Conservation (phyloP, 2,329 filamentous ascomycete species). For the Cladobotryum mycophilum region DNA sequence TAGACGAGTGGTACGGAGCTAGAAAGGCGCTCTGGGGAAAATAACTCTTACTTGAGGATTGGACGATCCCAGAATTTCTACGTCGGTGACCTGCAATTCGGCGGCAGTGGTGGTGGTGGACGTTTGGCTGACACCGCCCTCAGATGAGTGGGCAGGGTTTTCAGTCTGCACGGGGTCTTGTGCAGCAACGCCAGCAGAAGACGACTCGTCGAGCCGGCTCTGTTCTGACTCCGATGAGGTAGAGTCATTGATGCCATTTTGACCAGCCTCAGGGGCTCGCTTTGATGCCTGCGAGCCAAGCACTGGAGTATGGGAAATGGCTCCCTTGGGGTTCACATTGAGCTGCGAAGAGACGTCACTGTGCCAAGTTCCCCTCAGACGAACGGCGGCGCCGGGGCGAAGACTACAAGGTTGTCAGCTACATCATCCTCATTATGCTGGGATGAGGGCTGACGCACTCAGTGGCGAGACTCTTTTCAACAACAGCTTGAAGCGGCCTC, state of each 20-base stretch:
- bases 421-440: slow-evolving; percentile 2
- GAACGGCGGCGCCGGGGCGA: slow-evolving; percentile 73
- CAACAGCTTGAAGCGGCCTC: slow-evolving; percentile 71
- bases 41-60: slow-evolving; percentile 63
- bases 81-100: slow-evolving; percentile 69
- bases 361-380: slow-evolving; percentile 69
- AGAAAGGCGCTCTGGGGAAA: too few relatives aligned
- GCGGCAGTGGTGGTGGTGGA: slow-evolving; percentile 18
- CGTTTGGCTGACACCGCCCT: not conserved
- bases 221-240: slow-evolving; percentile 1
- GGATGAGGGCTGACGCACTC: slow-evolving; percentile 49
- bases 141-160: too few relatives aligned
- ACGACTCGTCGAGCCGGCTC: not conserved
- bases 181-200: too few relatives aligned
- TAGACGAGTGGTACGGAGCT: slow-evolving; percentile 3
- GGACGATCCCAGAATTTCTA: slow-evolving; percentile 68
- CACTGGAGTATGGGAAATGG: not conserved
- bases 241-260: slow-evolving; percentile 6
- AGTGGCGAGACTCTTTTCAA: slow-evolving; percentile 64
- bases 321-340: slow-evolving; percentile 1
- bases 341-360: slow-evolving; percentile 14
- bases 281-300: too few relatives aligned
- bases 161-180: too few relatives aligned
- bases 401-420: slow-evolving; percentile 47
- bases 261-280: not conserved